Base-by-base conservation (phyloP, 129 eudicot genomes). In the Solidago caesia region DNA sequence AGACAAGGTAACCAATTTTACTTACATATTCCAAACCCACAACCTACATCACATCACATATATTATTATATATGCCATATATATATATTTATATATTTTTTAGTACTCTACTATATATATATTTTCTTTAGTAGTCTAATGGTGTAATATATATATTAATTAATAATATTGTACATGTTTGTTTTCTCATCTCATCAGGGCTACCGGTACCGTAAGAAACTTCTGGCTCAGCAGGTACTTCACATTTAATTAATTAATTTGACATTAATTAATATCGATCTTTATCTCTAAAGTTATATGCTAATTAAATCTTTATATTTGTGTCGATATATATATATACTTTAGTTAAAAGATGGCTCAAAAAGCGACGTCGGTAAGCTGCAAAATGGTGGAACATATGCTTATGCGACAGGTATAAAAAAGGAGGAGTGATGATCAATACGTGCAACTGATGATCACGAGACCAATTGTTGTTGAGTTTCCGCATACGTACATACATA, bases 171-270 rank as follows among this genome's bases (percentile, higher is more conserved):
- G 48, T 12, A 10, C 44, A 5, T 39, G n/a, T 57, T 27, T 52
- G 44, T 68, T 75, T 47, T 27, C 47, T 70, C 13, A 55, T 81
- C 42, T 79, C 46, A 61, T 45, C 84, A 91, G 97, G 97, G 97
- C 61, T 91, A 84, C 55, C 86, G 90, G 67, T 91, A 85, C 77
- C 97, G 87, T 68, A 91, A 88, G 86, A 89, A 73, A 78, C 82
- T 91, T 77, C 85, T 87, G 47, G 14, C 7, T 0, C 8, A 59
- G 43, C 44, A 60, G 65, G 65, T 60, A 59, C 64, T 59, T 59
- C 64, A 25, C 13, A 59, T 59, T 21, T 21, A 21, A 21, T 21
- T 21, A 21, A 21, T 21, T 21, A 21, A 21, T 21, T 60, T 27
- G 65, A 26, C 44, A 60, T 60, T 16, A 58, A 16, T 59, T 3